phyloP scores from a whole-genome alignment of 2,329 filamentous ascomycete genomes.

The Tothia fuscella region DNA sequence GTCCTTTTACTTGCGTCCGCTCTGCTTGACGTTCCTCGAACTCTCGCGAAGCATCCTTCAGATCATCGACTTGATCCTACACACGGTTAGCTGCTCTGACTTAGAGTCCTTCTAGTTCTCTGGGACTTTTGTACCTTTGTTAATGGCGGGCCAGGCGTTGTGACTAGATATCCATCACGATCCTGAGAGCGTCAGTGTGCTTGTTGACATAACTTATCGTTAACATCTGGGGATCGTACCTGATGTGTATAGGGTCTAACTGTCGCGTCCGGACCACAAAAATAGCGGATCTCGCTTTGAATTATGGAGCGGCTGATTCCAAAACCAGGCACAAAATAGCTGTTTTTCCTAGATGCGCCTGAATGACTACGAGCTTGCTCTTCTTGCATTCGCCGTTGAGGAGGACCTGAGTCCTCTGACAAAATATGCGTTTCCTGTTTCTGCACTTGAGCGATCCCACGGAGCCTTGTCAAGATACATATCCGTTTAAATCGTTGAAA shows the following conservation, averaged over 20 bases:
- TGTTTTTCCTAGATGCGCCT: too few species aligned
- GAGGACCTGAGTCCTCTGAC: too few species aligned
- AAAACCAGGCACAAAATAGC: constrained; percentile 30
- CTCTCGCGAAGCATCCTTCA: constrained; percentile 26
- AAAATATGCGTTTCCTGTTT: too few species aligned
- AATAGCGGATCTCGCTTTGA: constrained; percentile 30
- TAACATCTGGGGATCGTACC: constrained; percentile 15
- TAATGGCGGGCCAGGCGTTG: constrained; percentile 27
- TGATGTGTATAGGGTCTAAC: constrained; percentile 30
- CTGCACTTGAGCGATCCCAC: too few species aligned
- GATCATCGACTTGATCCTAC: constrained; percentile 31
- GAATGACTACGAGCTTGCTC: neutral
- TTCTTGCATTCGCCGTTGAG: neutral
- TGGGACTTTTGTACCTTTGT: constrained; percentile 24
- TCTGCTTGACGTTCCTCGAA: constrained; percentile 31
- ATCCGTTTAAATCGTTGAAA: too few species aligned
- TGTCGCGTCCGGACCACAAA: constrained; percentile 30
- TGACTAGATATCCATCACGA: constrained; percentile 30
- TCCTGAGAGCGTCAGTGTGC: constrained; percentile 20
- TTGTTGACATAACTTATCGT: neutral
- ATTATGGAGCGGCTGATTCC: constrained; percentile 31
- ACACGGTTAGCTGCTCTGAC: neutral
- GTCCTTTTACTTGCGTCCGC: constrained; percentile 21
- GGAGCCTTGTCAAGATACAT: too few species aligned
- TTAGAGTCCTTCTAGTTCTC: neutral